Conservation (phyloP, 1,284 basidiomycete species). For the Paramarasmius palmivorus region DNA sequence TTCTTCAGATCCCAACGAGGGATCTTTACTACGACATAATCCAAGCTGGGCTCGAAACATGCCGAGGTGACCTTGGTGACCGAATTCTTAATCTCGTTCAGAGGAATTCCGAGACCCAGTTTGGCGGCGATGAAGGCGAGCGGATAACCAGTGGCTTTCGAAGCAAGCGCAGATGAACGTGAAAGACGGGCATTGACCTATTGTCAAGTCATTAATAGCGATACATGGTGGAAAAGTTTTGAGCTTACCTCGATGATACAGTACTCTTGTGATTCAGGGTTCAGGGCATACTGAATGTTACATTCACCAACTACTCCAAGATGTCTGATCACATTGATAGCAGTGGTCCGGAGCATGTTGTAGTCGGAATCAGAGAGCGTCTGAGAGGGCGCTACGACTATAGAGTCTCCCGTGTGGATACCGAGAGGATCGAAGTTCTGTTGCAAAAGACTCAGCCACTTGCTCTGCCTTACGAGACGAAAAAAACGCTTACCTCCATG, state of each 20-base stretch:
- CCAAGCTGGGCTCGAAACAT: slow-evolving; percentile 97
- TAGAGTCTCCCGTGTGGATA: slow-evolving; percentile 99
- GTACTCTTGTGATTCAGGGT: slow-evolving; percentile 93
- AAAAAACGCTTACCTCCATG: slow-evolving; percentile 82
- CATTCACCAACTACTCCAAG: slow-evolving; percentile 97
- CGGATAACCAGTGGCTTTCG: slow-evolving; percentile 98
- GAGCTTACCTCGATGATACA: slow-evolving; percentile 90
- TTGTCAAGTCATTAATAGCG: not conserved
- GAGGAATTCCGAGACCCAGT: slow-evolving; percentile 93
- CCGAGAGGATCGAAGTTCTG: slow-evolving; percentile 99
- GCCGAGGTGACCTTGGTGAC: slow-evolving; percentile 96
- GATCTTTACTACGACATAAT: slow-evolving; percentile 98
- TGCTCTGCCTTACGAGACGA: not conserved
- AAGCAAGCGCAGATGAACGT: slow-evolving; percentile 95
- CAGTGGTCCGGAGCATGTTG: slow-evolving; percentile 98
- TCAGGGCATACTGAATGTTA: slow-evolving; percentile 98
- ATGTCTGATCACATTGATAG: slow-evolving; percentile 97
- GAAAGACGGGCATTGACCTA: slow-evolving; percentile 98
- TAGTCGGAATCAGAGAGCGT: slow-evolving; percentile 97
- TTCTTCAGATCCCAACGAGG: slow-evolving; percentile 99
- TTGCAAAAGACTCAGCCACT: not conserved
- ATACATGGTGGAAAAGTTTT: not conserved
- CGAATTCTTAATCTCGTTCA: slow-evolving; percentile 97
- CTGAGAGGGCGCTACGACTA: slow-evolving; percentile 97
- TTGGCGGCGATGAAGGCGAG: slow-evolving; percentile 99